These are phyloP conservation scores for Scolecobasidium constrictum DNA, from an alignment of 2,329 filamentous ascomycete genomes.

Conservation along the genomic window DNA sequence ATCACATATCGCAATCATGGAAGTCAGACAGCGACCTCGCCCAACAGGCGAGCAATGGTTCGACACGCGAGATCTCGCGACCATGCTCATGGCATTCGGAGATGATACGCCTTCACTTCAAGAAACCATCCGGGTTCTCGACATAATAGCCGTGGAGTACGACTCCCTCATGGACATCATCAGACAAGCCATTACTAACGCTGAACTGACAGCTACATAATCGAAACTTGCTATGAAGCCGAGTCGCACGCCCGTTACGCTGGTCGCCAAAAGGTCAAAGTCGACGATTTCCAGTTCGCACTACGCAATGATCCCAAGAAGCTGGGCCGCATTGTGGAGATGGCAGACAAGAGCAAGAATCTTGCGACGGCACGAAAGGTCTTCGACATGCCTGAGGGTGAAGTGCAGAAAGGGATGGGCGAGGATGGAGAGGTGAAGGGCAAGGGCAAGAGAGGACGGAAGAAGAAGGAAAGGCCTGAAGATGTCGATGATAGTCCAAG, in stretches of 20 bases:
- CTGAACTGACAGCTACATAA: slow-evolving; percentile 70
- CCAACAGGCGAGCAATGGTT: slow-evolving; percentile 8
- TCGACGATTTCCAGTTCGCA: slow-evolving; percentile 95
- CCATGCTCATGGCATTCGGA: slow-evolving; percentile 48
- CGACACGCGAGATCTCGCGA: slow-evolving; percentile 3
- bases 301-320: slow-evolving; percentile 76
- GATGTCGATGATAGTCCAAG: not conserved
- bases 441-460: slow-evolving; percentile 24
- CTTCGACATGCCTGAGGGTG: slow-evolving; percentile 54
- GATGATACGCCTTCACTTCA: slow-evolving; percentile 69
- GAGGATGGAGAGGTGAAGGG: slow-evolving; percentile 15
- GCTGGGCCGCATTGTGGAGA: slow-evolving; percentile 79
- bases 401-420: slow-evolving; percentile 42
- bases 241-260: slow-evolving; percentile 76
- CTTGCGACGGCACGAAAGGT: slow-evolving; percentile 75
- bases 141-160: slow-evolving; percentile 83
- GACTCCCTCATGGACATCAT: too few species aligned
- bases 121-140: slow-evolving; percentile 74
- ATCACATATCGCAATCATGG: too few species aligned
- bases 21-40: slow-evolving; percentile 6
- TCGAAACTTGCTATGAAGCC: slow-evolving; percentile 84
- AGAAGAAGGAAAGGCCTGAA: slow-evolving; percentile 8
- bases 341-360: slow-evolving; percentile 77
- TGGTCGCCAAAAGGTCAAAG: slow-evolving; percentile 91
- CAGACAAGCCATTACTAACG: too few species aligned